Base-by-base conservation (phyloP, 257 asterid species). In the Solanum raphanifolium region DNA sequence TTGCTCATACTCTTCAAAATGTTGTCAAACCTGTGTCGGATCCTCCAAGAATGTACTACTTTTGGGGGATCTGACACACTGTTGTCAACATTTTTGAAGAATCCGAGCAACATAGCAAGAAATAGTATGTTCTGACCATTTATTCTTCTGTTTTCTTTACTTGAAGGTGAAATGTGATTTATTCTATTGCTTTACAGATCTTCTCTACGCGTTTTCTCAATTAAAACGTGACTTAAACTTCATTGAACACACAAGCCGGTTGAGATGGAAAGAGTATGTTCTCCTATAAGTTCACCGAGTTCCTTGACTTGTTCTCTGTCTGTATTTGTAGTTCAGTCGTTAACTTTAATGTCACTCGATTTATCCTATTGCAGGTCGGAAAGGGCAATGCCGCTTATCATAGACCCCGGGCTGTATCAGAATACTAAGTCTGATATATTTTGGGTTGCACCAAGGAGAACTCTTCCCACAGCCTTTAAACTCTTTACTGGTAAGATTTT, bases 191-290 rank as follows among this genome's bases (percentile, higher is more conserved):
- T 91, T 90, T 91, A 90, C 98, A 95, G 98, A 95, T 91, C 95
- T 95, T 91, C 92, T 94, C n/a, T 78, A 89, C 25, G 75, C 94
- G 13, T 95, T 94, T 89, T 86, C 93, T 43, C 87, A 89, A 83
- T 83, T 95, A 90, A 92, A 87, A 75, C 91, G 95, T 25, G 96
- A 91, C 5, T 91, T 91, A 21, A 95, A 93, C 89, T 95, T 95
- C 78, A 71, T 95, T 31, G 98, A 95, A 87, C 95, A 94, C 87
- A 93, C 98, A 0, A 93, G 98, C 91, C 88, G 86, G 83, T 89
- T 95, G 86, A 98, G 94, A 85, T 95, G 98, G 98, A 95, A 95
- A 86, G 95, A 89, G 98, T 95, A 90, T 91, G 98, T 89, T 88
- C 76, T 48, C 25, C 83, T 62, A 83, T 4, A 62, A 62, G 29